These are phyloP conservation scores for Glebionis coronaria DNA, from an alignment of 129 eudicot genomes.

Conservation along the genomic window DNA sequence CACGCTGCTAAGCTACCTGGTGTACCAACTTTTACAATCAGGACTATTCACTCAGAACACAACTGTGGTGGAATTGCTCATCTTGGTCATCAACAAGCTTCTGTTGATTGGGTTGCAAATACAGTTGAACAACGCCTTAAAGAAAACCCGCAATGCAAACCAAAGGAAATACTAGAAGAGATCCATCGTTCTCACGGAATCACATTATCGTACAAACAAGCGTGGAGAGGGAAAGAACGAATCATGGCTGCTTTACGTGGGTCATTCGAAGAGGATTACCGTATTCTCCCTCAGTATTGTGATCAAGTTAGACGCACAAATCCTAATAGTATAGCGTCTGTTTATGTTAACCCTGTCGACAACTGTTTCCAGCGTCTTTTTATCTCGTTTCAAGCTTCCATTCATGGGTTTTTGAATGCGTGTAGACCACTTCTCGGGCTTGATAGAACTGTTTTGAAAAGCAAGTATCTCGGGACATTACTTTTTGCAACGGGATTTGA, in stretches of 20 bases:
- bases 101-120: conserved; percentile 86
- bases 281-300: conserved; percentile 71
- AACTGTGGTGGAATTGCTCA: conserved; percentile 75
- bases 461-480: conserved; percentile 71
- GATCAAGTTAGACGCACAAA: conserved; percentile 62
- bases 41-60: conserved; percentile 68
- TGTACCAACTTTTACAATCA: conserved; percentile 71
- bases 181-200: conserved; percentile 84
- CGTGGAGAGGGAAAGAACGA: conserved; percentile 91
- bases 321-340: conserved; percentile 79
- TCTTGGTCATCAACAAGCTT: conserved; percentile 90
- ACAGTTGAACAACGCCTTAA: conserved; percentile 66
- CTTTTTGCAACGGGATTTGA: conserved; percentile 78
- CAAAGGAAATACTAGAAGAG: conserved; percentile 84
- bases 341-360: conserved; percentile 56
- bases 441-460: conserved; percentile 59
- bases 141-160: conserved; percentile 85
- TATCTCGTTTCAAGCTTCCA: conserved; percentile 80
- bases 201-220: conserved; percentile 84
- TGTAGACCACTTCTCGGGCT: conserved; percentile 77
- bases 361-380: conserved; percentile 69
- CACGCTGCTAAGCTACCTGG: conserved; percentile 93
- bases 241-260: conserved; percentile 90
- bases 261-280: conserved; percentile 80
- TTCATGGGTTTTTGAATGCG: conserved; percentile 69